phyloP scores from a whole-genome alignment of 140 eudicot genomes.

The Ambrosia hybrid region DNA sequence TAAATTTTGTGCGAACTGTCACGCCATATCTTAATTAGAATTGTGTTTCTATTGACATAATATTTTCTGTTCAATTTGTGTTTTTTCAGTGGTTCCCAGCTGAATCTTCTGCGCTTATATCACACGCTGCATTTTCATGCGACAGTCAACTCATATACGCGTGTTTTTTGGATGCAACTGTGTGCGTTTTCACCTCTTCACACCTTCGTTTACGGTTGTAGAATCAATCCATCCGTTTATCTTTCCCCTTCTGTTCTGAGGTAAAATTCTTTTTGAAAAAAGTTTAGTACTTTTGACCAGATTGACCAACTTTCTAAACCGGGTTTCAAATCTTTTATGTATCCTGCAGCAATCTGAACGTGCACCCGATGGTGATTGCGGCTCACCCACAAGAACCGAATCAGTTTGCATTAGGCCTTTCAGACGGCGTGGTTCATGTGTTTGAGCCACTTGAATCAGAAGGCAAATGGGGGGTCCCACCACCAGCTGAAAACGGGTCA shows the following conservation, averaged over 20 bases:
- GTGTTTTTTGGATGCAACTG: constrained; percentile 77
- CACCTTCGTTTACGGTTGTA: constrained; percentile 76
- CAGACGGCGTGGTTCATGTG: constrained; percentile 43
- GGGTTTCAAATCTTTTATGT: neutral
- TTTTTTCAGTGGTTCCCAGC: constrained; percentile 78
- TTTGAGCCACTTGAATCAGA: constrained; percentile 44
- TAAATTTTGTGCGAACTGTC: neutral
- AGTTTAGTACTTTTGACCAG: neutral
- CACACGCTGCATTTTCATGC: constrained; percentile 89
- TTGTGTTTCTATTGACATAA: neutral
- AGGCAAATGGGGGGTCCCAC: constrained; percentile 48
- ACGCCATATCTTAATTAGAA: neutral
- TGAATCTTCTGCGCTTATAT: constrained; percentile 73
- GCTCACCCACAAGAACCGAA: constrained; percentile 72
- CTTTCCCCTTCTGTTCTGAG: constrained; percentile 61
- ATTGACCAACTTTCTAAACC: neutral
- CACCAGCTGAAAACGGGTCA: constrained; percentile 39
- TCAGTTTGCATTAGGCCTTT: constrained; percentile 67
- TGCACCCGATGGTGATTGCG: constrained; percentile 60
- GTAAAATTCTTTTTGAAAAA: neutral
- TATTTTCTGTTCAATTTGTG: neutral
- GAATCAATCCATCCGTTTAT: constrained; percentile 79
- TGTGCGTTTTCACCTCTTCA: constrained; percentile 72
- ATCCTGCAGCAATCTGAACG: constrained; percentile 54
- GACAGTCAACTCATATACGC: constrained; percentile 88